These are phyloP conservation scores for Cladorrhinum sp. DNA, from an alignment of 2,329 filamentous ascomycete genomes.

Conservation along the genomic window DNA sequence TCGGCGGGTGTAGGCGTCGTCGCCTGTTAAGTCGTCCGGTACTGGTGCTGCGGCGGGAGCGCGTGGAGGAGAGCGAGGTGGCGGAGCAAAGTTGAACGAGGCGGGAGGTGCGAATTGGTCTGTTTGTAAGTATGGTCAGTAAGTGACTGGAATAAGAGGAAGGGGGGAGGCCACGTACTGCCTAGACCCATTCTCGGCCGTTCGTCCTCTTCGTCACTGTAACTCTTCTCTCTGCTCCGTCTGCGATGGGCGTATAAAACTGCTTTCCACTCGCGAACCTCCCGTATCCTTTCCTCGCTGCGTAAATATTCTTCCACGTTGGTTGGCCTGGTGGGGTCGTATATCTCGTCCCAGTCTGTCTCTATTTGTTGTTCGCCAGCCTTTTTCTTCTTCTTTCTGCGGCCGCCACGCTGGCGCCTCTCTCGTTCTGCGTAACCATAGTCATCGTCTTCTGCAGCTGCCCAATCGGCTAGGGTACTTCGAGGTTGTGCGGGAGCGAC, in stretches of 20 bases:
- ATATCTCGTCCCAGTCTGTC: conserved; percentile 89
- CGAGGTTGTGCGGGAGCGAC: conserved; percentile 52
- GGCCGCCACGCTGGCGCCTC: conserved; percentile 72
- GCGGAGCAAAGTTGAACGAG: conserved; percentile 56
- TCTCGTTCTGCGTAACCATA: conserved; percentile 65
- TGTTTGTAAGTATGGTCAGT: conserved; percentile 31
- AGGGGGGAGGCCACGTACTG: background rate
- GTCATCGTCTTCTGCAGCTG: conserved; percentile 73
- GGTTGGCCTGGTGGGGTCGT: conserved; percentile 79
- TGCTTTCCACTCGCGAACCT: conserved; percentile 82
- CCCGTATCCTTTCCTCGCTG: conserved; percentile 78
- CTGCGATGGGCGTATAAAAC: conserved; percentile 71
- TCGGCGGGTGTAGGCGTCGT: conserved; percentile 67
- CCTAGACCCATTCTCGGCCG: conserved; percentile 24
- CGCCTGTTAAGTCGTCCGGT: conserved; percentile 60
- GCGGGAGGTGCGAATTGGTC: conserved; percentile 60
- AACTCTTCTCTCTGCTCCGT: conserved; percentile 38
- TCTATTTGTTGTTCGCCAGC: conserved; percentile 53
- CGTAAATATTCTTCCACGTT: conserved; percentile 80
- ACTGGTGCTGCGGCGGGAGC: conserved; percentile 36
- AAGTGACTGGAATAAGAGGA: background rate
- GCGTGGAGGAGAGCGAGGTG: conserved; percentile 48
- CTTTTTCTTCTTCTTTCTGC: conserved; percentile 60
- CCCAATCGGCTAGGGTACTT: conserved; percentile 77
- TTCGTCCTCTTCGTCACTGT: conserved; percentile 36